Evolutionary conservation across 495 filamentous ascomycete species (phyloP).

Genomic region (Aspergillus egyptiacus): DNA sequence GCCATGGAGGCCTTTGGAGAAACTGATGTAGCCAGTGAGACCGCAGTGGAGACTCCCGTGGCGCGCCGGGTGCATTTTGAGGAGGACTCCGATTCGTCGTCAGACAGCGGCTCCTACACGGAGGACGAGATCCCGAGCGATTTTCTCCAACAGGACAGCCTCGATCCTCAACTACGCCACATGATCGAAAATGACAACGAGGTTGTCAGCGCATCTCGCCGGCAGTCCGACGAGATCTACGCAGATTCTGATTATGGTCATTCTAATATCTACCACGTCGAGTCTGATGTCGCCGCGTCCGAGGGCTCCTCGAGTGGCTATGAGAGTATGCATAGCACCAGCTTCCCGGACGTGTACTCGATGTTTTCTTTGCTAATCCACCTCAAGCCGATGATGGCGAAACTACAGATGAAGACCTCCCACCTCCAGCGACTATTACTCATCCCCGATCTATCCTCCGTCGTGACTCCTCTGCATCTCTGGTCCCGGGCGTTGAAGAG

Average conservation of each 20-base stretch:
- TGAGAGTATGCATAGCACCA: conserved; percentile 53
- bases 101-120: conserved; percentile 46
- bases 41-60: conserved; percentile 35
- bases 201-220: conserved; percentile 32
- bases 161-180: conserved; percentile 62
- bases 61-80: conserved; percentile 48
- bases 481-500: conserved; percentile 41
- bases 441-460: conserved; percentile 53
- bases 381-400: conserved; percentile 69
- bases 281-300: conserved; percentile 49
- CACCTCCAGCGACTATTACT: conserved; percentile 49
- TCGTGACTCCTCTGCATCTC: conserved; percentile 45
- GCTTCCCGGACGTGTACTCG: background rate
- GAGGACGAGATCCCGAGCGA: conserved; percentile 62
- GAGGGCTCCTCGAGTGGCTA: conserved; percentile 65
- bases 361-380: conserved; percentile 46
- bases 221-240: conserved; percentile 41
- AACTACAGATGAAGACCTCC: conserved; percentile 77
- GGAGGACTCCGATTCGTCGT: conserved; percentile 45
- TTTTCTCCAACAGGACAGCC: conserved; percentile 63
- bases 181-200: conserved; percentile 61
- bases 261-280: conserved; percentile 46
- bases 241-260: conserved; percentile 42
- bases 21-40: conserved; percentile 39
- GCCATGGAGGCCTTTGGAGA: conserved; percentile 43